Evolutionary conservation across 2,329 filamentous ascomycete species (phyloP), one percentile per base, ranked within the genome.

Genomic region (Thielaviopsis ethacetica): DNA sequence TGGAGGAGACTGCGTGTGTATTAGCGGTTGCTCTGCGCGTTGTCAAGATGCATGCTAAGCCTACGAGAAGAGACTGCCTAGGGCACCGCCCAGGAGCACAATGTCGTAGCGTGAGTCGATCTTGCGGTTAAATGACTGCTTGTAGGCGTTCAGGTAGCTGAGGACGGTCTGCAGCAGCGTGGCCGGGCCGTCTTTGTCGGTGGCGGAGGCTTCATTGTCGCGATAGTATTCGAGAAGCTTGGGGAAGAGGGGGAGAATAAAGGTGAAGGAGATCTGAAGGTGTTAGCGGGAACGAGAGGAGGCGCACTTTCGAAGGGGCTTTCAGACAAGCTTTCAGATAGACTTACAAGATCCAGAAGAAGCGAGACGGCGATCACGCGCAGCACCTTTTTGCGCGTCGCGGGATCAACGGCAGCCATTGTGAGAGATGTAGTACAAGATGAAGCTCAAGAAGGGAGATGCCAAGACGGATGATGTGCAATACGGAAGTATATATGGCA

Each of bases 101-200:
- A 97, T 95, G 69, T 98, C 93, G 76, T 98, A 95, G 74, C 89
- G 84, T 60, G 91, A 91, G 68, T 95, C 91, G 71, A 98, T 97
- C 52, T 91, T 91, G 59, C 85, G 84, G 51, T 88, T 84, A 68
- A 98, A 98, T 60, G 88, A 81, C 64, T 91, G 85, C 72, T 98
- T 98, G 80, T 98, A 98, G 53, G 87, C 78, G 69, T 98, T 96
- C 57, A 98, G 80, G 65, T 86, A 91, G 65, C 78, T 76, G 63
- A 98, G 80, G 59, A 97, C 82, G 62, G 80, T 81, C 63, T 89
- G 84, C 24, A 98, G 83, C 34, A 95, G 73, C 1, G 88, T 90
- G 60, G 74, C 71, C 2, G 78, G 73, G 41, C 73, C 72, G 58
- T 73, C 73, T 54, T 69, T 65, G 15, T 71, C 68, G 50, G 72